Conservation (phyloP, 305 asterid species). For the Solanum hybrid region DNA sequence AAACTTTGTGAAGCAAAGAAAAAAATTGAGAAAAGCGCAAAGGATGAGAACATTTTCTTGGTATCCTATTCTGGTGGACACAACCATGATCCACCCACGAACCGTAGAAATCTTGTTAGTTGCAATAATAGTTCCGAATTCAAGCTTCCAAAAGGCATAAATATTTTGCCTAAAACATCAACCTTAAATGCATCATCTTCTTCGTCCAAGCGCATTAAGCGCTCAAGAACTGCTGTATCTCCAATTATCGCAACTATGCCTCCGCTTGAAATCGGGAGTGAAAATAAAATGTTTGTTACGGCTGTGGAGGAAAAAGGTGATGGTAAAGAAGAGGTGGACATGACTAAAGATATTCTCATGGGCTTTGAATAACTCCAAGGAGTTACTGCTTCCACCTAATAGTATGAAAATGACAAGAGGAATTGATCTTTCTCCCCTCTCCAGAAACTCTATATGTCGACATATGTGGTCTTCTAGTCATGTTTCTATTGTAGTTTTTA, state of each 20-base stretch:
- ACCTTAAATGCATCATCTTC: not conserved
- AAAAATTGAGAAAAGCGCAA: slow-evolving; percentile 50
- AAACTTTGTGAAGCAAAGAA: slow-evolving; percentile 23
- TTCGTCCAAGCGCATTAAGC: not conserved
- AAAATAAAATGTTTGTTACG: not conserved
- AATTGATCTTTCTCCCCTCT: not conserved
- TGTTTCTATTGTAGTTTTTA: not conserved
- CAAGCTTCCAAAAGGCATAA: not conserved
- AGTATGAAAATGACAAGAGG: not conserved
- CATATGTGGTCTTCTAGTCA: not conserved
- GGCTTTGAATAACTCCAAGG: not conserved
- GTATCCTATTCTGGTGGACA: slow-evolving; percentile 52
- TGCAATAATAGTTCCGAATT: not conserved
- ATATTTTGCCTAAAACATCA: not conserved
- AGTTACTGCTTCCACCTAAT: not conserved
- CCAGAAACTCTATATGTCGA: not conserved
- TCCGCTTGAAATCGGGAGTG: not conserved
- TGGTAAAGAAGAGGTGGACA: not conserved
- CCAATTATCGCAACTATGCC: not conserved
- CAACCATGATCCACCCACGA: not conserved
- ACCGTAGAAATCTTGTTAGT: not conserved
- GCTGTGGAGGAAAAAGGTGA: not conserved
- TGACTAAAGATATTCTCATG: not conserved
- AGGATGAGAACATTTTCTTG: slow-evolving; percentile 30
- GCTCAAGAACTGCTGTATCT: not conserved